phyloP scores from a whole-genome alignment of 2,329 filamentous ascomycete species.

The Fusarium annulatum region DNA sequence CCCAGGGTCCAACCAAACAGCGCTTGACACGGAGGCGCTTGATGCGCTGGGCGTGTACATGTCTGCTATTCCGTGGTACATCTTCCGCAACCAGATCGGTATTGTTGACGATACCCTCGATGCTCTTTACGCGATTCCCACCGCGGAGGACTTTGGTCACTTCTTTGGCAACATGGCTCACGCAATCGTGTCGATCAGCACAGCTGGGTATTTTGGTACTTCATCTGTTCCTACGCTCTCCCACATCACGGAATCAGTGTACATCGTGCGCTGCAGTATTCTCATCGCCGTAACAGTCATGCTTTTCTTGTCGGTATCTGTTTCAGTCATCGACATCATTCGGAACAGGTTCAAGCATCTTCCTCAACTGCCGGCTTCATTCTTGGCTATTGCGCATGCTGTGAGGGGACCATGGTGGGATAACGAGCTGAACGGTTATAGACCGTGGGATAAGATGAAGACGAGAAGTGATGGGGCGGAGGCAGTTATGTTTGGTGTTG shows the following conservation, averaged over 20 bases:
- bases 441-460: constrained; percentile 13
- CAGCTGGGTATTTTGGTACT: constrained; percentile 36
- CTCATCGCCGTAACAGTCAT: constrained; percentile 27
- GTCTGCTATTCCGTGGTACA: constrained; percentile 40
- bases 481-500: constrained; percentile 38
- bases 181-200: constrained; percentile 34
- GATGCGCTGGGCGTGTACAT: constrained; percentile 31
- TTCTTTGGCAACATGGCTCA: constrained; percentile 41
- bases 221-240: constrained; percentile 15
- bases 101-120: constrained; percentile 36
- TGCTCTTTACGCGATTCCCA: constrained; percentile 34
- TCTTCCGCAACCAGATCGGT: constrained; percentile 24
- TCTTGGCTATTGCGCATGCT: constrained; percentile 33
- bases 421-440: constrained; percentile 19
- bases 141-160: constrained; percentile 28
- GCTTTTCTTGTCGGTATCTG: constrained; percentile 14
- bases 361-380: constrained; percentile 33
- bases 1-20: constrained; percentile 12
- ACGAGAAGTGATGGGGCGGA: constrained; percentile 2
- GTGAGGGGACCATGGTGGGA: constrained; percentile 38
- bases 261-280: constrained; percentile 35
- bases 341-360: constrained; percentile 25
- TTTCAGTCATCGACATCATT: constrained; percentile 34
- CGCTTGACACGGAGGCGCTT: constrained; percentile 24
- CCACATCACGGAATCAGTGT: constrained; percentile 25